phyloP scores from a whole-genome alignment of 2,329 filamentous ascomycete species.

The Juglanconis juglandina region DNA sequence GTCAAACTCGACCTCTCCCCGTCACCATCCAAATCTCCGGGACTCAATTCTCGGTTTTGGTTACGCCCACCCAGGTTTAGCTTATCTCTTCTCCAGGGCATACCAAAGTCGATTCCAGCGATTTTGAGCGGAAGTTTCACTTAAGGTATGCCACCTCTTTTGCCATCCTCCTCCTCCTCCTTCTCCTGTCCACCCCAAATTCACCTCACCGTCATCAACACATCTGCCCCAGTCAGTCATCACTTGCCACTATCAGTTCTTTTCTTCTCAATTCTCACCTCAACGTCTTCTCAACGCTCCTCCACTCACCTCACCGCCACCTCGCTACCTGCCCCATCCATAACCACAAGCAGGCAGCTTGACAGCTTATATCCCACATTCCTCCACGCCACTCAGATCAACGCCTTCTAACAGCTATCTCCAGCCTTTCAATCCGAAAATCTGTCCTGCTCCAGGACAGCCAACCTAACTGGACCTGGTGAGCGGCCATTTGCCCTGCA shows the following conservation, averaged over 20 bases:
- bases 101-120: conserved; percentile 10
- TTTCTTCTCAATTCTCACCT: background rate
- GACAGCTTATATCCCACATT: background rate
- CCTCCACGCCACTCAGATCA: background rate
- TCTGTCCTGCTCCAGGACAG: too few species aligned
- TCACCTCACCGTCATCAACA: background rate
- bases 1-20: background rate
- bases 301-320: too few species aligned
- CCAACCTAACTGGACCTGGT: too few species aligned
- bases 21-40: background rate
- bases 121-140: conserved; percentile 13
- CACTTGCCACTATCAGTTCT: too few species aligned
- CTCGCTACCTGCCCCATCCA: background rate
- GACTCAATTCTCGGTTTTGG: conserved; percentile 11
- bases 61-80: conserved; percentile 16
- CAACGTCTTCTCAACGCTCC: background rate
- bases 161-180: background rate
- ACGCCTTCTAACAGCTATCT: background rate
- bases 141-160: conserved; percentile 3
- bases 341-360: background rate
- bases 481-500: too few species aligned
- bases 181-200: too few species aligned
- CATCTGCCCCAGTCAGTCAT: too few species aligned
- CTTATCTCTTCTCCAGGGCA: conserved; percentile 16
- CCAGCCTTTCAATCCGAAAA: background rate